phyloP scores from a whole-genome alignment of 352 stramenopile genomes.

The Phytophthora rubi region DNA sequence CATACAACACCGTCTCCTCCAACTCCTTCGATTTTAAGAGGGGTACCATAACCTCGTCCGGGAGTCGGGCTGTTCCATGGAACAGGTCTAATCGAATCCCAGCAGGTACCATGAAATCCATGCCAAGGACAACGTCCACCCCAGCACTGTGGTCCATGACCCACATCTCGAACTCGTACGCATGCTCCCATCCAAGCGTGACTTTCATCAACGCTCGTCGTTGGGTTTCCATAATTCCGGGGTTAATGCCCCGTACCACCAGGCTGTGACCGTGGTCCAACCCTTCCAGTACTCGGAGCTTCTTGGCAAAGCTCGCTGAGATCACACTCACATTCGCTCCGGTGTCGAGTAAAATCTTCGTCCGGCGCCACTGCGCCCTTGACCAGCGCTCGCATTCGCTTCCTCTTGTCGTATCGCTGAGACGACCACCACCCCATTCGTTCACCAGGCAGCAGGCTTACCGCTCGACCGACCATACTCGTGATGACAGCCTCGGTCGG shows the following conservation, averaged over 20 bases:
- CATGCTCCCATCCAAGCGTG: conserved; percentile 4
- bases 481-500: too few relatives aligned
- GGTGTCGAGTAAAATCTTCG: background rate
- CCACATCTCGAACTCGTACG: too few relatives aligned
- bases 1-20: too few relatives aligned
- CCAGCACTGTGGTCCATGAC: too few relatives aligned
- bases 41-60: too few relatives aligned
- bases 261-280: background rate
- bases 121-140: too few relatives aligned
- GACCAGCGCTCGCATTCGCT: background rate
- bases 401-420: background rate
- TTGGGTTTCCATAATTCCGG: background rate
- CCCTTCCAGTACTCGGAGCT: background rate
- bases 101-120: too few relatives aligned
- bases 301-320: background rate
- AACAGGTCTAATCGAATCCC: too few relatives aligned
- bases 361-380: background rate
- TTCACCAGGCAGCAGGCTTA: background rate
- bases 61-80: too few relatives aligned
- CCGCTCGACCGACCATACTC: too few relatives aligned
- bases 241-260: background rate
- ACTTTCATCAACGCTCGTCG: background rate
- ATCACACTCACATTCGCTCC: too few relatives aligned
- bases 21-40: too few relatives aligned
- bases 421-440: background rate